A percentile compares a stretch with the other conserved stretches of the same genome.
Conservation (phyloP, 345 rosid genomes). For the Citrus trifoliata region DNA sequence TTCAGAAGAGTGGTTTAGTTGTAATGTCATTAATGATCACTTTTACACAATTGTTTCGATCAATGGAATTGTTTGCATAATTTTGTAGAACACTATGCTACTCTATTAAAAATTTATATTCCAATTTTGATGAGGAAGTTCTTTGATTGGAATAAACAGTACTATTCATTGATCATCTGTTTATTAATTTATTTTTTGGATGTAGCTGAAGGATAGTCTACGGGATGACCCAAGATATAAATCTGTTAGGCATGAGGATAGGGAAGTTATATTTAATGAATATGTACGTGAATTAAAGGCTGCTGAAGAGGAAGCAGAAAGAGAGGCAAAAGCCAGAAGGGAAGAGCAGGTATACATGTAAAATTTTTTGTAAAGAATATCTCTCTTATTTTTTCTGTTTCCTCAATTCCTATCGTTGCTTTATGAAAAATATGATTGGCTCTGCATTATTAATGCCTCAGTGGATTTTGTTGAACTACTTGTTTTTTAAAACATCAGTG, state of each 20-base stretch:
- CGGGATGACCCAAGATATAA: conserved; percentile 86
- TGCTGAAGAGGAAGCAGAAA: conserved; percentile 57
- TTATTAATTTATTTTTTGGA: not conserved
- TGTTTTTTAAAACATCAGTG: not conserved
- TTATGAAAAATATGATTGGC: not conserved
- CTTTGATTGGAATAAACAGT: not conserved
- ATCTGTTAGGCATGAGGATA: conserved; percentile 70
- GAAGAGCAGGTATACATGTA: conserved; percentile 70
- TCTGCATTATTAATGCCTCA: not conserved
- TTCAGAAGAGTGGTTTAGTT: not conserved
- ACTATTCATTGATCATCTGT: not conserved
- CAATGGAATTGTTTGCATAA: not conserved
- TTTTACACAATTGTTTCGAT: not conserved
- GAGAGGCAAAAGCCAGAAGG: conserved; percentile 59
- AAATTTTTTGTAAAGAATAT: not conserved
- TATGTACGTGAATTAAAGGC: conserved; percentile 75
- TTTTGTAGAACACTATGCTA: not conserved
- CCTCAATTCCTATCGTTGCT: not conserved
- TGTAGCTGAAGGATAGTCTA: conserved; percentile 80
- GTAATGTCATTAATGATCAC: not conserved
- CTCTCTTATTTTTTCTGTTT: not conserved
- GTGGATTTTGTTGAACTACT: not conserved
- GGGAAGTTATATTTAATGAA: conserved; percentile 78
- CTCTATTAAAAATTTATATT: not conserved
- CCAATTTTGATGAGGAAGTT: not conserved